These are phyloP conservation scores for Rhizophagus sp. DNA, from an alignment of 192 early-diverging fungal species.

Conservation along the genomic window DNA sequence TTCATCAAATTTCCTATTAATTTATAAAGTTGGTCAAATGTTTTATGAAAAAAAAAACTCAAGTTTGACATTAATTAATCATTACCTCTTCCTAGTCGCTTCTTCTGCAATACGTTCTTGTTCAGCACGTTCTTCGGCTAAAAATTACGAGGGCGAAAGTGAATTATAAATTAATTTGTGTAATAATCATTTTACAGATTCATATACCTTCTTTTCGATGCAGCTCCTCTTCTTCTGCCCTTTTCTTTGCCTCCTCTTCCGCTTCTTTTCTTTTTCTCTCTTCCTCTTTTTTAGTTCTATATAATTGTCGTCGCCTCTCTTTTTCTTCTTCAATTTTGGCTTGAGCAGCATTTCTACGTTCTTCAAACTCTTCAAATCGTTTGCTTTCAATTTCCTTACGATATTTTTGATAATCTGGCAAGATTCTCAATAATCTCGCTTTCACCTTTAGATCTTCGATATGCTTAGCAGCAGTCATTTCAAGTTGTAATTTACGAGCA, in stretches of 20 bases:
- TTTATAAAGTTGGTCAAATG: constrained; percentile 25
- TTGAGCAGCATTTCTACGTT: constrained; percentile 56
- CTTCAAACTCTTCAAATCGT: constrained; percentile 59
- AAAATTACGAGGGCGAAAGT: not conserved
- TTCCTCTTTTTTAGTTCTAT: constrained; percentile 55
- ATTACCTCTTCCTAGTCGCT: constrained; percentile 30
- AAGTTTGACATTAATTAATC: constrained; percentile 1
- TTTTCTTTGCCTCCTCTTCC: constrained; percentile 44
- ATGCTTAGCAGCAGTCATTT: constrained; percentile 66
- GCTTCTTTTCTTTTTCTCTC: constrained; percentile 39
- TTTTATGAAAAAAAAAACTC: constrained; percentile 30
- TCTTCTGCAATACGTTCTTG: constrained; percentile 46
- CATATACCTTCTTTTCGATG: constrained; percentile 29
- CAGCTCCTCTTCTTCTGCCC: constrained; percentile 44
- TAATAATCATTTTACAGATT: not conserved
- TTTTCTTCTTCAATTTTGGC: constrained; percentile 72
- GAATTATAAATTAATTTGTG: not conserved
- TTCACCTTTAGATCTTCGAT: constrained; percentile 75
- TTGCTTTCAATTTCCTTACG: constrained; percentile 63
- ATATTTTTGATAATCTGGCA: constrained; percentile 72
- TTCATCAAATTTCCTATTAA: constrained; percentile 46
- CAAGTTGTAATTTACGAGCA: constrained; percentile 68
- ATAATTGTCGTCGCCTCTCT: constrained; percentile 63
- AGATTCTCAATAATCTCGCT: constrained; percentile 76
- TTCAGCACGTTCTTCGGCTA: constrained; percentile 52